These are phyloP conservation scores for Saturnispora quitensis DNA, from an alignment of 805 yeast species.

Conservation along the genomic window DNA sequence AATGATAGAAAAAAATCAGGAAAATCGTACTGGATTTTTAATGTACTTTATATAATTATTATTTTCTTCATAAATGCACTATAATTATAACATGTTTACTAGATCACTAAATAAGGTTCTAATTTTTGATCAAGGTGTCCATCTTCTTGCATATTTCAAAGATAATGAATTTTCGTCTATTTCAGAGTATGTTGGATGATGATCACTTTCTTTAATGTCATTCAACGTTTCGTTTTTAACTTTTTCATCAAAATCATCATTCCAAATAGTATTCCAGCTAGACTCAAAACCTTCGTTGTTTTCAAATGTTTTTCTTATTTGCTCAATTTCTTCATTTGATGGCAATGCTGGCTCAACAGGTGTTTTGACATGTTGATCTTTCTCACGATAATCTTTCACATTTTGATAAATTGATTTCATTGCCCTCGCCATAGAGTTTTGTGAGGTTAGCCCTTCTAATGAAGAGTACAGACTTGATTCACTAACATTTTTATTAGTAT, in stretches of 20 bases:
- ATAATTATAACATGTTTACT: conserved; percentile 1
- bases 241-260: background rate
- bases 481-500: background rate
- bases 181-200: background rate
- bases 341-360: conserved; percentile 8
- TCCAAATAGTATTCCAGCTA: conserved; percentile 4
- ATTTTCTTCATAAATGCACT: background rate
- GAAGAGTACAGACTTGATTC: background rate
- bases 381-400: conserved; percentile 8
- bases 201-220: background rate
- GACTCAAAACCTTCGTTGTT: background rate
- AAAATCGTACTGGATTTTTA: background rate
- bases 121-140: conserved; percentile 1
- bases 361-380: conserved; percentile 4
- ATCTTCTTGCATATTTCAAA: conserved; percentile 4
- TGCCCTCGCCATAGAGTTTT: background rate
- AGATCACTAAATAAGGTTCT: background rate
- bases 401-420: conserved; percentile 3
- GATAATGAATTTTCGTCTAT: conserved; percentile 6
- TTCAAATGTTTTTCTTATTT: conserved; percentile 1
- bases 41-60: background rate
- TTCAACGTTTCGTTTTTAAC: background rate
- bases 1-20: background rate
- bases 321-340: background rate
- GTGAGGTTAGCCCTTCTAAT: background rate